Base-by-base conservation (phyloP, 2,329 filamentous ascomycete genomes). In the Magnaporthales sp. region DNA sequence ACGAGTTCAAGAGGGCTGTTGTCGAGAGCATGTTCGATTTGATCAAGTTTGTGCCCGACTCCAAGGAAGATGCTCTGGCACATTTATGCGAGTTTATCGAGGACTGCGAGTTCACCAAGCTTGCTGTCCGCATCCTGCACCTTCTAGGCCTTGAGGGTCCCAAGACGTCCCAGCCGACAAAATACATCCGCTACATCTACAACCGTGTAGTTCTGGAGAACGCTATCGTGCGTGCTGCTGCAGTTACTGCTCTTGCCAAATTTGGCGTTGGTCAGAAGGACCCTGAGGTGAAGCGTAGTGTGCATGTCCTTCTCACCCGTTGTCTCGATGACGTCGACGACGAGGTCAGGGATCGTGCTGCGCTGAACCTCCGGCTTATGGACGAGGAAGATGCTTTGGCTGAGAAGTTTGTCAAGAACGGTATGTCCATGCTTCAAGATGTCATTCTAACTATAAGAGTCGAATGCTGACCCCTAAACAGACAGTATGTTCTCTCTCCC, bases 21-120 rank as follows among this genome's bases (percentile, higher is more conserved):
- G 94, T 99, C 24, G 95, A 99, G 82, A 97, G 93, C 84, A 98
- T 99, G 89, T 98, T 99, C 75, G 95, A 99, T 74, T 82, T 99
- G 67, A 98, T 99, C 83, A 97, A 98, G 78, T 99, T 99, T 74
- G 94, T 99, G 3, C 95, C 95, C 1, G 95, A 97, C 68, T 88
- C 87, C 32, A 89, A 89, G 78, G 87, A 89, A 74, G 87, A 89
- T 71, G 94, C 95, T 22, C 87, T 99, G 63, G 92, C 94, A 15
- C 95, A 98, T 75, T 87, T 99, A 26, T 98, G 95, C 81, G 95
- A 99, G 77, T 99, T 99, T 76, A 99, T 99, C 70, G 95, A 99
- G 79, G 95, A 99, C 77, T 99, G 95, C 81, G 95, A 99, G 77
- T 99, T 98, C 78, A 97, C 95, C 30, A 99, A 99, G 81, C 84